These are phyloP conservation scores for Starmera stellimalicola DNA, from an alignment of 1,139 yeast genomes.

Conservation along the genomic window DNA sequence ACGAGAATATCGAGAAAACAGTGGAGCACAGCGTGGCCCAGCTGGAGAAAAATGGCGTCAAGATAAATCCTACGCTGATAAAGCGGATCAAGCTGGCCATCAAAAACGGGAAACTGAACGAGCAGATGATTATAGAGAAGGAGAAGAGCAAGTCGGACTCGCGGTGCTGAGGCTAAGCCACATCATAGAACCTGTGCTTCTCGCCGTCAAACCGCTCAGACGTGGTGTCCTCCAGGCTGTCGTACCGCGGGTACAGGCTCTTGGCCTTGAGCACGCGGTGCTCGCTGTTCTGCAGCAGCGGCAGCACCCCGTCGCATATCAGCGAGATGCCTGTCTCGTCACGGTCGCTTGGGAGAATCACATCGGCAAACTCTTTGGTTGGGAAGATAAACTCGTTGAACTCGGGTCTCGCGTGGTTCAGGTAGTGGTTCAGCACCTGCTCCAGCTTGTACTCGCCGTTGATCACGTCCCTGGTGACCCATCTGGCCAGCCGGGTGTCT, in stretches of 20 bases:
- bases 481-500: conserved; percentile 70
- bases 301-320: conserved; percentile 65
- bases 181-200: conserved; percentile 41
- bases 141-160: conserved; percentile 28
- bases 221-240: conserved; percentile 21
- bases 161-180: conserved; percentile 22
- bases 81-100: conserved; percentile 24
- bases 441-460: conserved; percentile 30
- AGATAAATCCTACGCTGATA: conserved; percentile 21
- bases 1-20: conserved; percentile 6
- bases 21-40: conserved; percentile 16
- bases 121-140: conserved; percentile 30
- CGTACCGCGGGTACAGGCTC: conserved; percentile 10
- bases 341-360: conserved; percentile 66
- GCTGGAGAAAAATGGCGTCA: conserved; percentile 19
- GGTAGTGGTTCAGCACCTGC: conserved; percentile 46
- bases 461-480: conserved; percentile 46
- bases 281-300: conserved; percentile 24
- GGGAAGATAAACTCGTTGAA: conserved; percentile 66
- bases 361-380: conserved; percentile 74
- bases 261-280: conserved; percentile 4
- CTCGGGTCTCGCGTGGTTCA: conserved; percentile 64
- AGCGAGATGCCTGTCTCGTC: conserved; percentile 48
- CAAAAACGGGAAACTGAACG: conserved; percentile 29
- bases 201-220: conserved; percentile 37